Conservation (phyloP, 1,284 basidiomycete genomes). For the Schizophyllum commune region DNA sequence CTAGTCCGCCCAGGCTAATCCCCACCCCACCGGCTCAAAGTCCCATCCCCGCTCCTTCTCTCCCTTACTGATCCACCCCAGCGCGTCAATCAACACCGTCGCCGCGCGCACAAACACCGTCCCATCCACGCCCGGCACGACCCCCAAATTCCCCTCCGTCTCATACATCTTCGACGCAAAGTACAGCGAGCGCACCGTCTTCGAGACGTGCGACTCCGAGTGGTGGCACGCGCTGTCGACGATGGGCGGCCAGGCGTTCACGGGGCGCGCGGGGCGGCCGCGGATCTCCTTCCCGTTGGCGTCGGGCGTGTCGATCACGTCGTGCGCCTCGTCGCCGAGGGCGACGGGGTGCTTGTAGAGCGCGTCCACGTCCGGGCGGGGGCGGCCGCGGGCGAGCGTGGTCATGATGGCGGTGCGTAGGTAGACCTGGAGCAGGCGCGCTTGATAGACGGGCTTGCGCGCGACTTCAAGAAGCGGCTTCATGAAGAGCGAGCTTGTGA, state of each 20-base stretch:
- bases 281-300: constrained; percentile 4
- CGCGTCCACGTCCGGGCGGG: constrained; percentile 37
- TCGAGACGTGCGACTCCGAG: constrained; percentile 55
- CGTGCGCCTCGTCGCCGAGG: constrained; percentile 6
- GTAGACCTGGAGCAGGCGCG: constrained; percentile 40
- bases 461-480: constrained; percentile 37
- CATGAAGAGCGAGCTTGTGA: constrained; percentile 58
- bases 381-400: constrained; percentile 47
- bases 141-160: constrained; percentile 36
- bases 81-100: constrained; percentile 49
- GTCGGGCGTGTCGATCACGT: constrained; percentile 19
- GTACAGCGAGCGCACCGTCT: constrained; percentile 49
- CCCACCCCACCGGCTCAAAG: too few species aligned
- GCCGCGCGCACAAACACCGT: constrained; percentile 58
- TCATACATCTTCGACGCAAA: constrained; percentile 35
- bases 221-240: constrained; percentile 46
- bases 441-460: constrained; percentile 29
- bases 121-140: constrained; percentile 42
- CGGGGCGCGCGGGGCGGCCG: constrained; percentile 19
- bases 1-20: too few species aligned
- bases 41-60: constrained; percentile 48
- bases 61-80: constrained; percentile 57
- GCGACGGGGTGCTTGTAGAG: neutral
- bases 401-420: constrained; percentile 36
- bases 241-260: constrained; percentile 55